Conservation (phyloP, 768 basidiomycete species). For the Cubamyces lactineus region DNA sequence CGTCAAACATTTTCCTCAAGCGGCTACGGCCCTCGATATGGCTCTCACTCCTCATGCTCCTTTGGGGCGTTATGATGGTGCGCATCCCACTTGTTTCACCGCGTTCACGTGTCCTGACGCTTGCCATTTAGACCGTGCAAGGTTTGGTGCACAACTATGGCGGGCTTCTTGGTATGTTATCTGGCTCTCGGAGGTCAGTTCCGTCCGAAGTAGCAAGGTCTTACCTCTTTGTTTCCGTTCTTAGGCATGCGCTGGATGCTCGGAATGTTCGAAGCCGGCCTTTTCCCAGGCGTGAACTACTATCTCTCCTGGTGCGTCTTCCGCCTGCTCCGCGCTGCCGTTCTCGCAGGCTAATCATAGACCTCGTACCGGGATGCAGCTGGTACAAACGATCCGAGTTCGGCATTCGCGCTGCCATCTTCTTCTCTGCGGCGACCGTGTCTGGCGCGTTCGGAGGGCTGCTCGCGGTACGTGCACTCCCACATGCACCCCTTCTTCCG, state of each 20-base stretch:
- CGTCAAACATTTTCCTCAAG: conserved; percentile 74
- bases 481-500: background rate
- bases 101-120: background rate
- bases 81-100: conserved; percentile 10
- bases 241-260: conserved; percentile 72
- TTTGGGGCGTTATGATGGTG: conserved; percentile 81
- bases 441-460: conserved; percentile 84
- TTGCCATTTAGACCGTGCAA: conserved; percentile 61
- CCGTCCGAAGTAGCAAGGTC: background rate
- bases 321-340: background rate
- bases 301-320: conserved; percentile 68
- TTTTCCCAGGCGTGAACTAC: conserved; percentile 59
- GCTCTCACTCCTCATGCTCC: conserved; percentile 72
- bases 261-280: conserved; percentile 71
- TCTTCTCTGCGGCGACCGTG: conserved; percentile 68
- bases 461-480: conserved; percentile 53
- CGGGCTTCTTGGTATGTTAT: conserved; percentile 62
- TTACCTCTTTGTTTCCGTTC: background rate
- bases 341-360: conserved; percentile 24
- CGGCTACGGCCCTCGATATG: conserved; percentile 76
- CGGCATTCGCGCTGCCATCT: conserved; percentile 53
- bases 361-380: conserved; percentile 31
- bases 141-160: conserved; percentile 69
- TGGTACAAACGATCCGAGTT: conserved; percentile 80
- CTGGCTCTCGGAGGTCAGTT: background rate